A percentile compares a stretch with the other conserved stretches of the same genome.
Evolutionary conservation across 2,329 filamentous ascomycete genomes (phyloP).

Genomic region (Microsporum canis): DNA sequence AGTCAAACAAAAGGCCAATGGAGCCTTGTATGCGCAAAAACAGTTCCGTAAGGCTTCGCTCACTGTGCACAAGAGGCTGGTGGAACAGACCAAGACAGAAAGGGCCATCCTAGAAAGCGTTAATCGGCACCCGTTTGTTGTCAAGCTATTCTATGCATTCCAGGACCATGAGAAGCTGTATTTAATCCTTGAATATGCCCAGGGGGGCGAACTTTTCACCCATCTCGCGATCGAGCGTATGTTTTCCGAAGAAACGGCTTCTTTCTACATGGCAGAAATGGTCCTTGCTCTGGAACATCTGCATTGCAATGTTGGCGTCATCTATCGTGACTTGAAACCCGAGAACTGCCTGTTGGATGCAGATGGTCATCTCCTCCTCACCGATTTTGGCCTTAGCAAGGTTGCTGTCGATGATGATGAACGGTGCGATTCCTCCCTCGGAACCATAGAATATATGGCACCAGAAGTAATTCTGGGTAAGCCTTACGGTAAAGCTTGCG

Average conservation of each 20-base stretch:
- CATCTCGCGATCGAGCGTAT: slow-evolving; percentile 88
- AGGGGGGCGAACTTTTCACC: slow-evolving; percentile 94
- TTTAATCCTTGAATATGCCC: slow-evolving; percentile 91
- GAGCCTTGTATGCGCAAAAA: slow-evolving; percentile 90
- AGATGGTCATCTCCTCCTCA: slow-evolving; percentile 84
- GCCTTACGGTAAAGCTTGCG: slow-evolving; percentile 85
- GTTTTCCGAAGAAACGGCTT: slow-evolving; percentile 79
- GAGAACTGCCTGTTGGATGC: slow-evolving; percentile 92
- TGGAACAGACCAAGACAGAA: slow-evolving; percentile 97
- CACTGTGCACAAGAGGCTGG: slow-evolving; percentile 85
- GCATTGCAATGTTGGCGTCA: slow-evolving; percentile 80
- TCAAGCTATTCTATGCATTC: slow-evolving; percentile 96
- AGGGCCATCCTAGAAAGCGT: slow-evolving; percentile 89
- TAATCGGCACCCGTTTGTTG: slow-evolving; percentile 92
- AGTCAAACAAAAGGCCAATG: slow-evolving; percentile 79
- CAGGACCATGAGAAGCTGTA: slow-evolving; percentile 97
- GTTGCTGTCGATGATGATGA: slow-evolving; percentile 63
- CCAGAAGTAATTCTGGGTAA: slow-evolving; percentile 83
- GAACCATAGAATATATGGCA: slow-evolving; percentile 98
- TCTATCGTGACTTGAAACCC: slow-evolving; percentile 94
- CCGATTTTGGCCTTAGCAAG: slow-evolving; percentile 94
- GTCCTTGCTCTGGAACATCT: slow-evolving; percentile 86
- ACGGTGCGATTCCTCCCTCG: slow-evolving; percentile 77
- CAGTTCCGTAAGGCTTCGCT: slow-evolving; percentile 96
- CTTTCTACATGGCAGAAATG: slow-evolving; percentile 99